Base-by-base conservation (phyloP, 1,284 basidiomycete species). In the Cryptococcus sp. region DNA sequence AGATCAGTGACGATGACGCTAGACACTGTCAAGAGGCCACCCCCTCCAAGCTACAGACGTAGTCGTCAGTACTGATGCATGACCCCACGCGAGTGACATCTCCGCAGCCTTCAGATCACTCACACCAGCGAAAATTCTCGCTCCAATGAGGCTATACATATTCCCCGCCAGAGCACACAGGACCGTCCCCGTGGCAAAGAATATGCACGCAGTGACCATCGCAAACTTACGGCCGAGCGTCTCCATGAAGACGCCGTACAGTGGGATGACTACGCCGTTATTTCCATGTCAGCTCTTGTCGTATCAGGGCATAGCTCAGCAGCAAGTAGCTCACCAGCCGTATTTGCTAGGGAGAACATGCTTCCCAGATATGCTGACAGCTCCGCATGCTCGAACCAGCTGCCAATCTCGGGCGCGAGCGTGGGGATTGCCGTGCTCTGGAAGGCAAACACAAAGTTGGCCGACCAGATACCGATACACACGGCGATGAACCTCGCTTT, bases 191-290 rank as follows among this genome's bases (percentile, higher is more conserved):
- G 70, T 7, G 0, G 67, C 74, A 50, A 71, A 78, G 45, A 77
- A 63, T 15, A 59, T 24, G 38, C 70, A 71, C 5, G 70, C 76
- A 1, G 68, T 68, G 7, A 69, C 49, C 70, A 76, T 74, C 0
- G 75, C 73, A 39, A 72, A 67, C 23, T 70, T 70, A 11, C 76
- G 55, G 0, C 76, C 76, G 2, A 78, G 55, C 1, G 66, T 65
- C 55, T 76, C 76, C 58, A 76, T 72, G n/a, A 78, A 61, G 9
- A 76, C 73, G 15, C 76, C 76, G 56, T 75, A 78, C 0, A 78
- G 56, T 0, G 76, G 76, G n/a, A 76, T 78, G 35, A 57, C 53
- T 53, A 24, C 28, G 9, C 28, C 28, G 28, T 33, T 33, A 5
- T 9, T 9, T 6, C 15, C 39, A 51, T 35, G 35, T 45, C n/a